Percentiles rank a stretch among this genome's conserved stretches.
phyloP scores from a whole-genome alignment of 768 basidiomycete species.

The Chalciporus chontae region DNA sequence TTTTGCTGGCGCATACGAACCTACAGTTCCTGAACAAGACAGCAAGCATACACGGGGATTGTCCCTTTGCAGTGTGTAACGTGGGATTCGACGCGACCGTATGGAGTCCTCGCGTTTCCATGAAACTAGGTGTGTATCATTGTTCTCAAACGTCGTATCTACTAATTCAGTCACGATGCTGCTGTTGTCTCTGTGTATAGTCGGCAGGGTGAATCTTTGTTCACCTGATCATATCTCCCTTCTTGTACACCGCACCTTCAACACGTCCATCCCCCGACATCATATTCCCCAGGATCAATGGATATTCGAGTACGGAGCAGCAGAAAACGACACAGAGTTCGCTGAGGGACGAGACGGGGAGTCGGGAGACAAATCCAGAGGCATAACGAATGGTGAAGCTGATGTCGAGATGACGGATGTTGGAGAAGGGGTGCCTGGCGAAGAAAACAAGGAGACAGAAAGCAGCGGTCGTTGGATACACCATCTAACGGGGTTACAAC shows the following conservation, averaged over 20 bases:
- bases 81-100: slow-evolving; percentile 80
- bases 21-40: slow-evolving; percentile 60
- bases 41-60: slow-evolving; percentile 73
- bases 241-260: slow-evolving; percentile 88
- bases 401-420: slow-evolving; percentile 13
- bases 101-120: slow-evolving; percentile 84
- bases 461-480: slow-evolving; percentile 78
- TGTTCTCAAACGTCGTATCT: background rate
- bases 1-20: slow-evolving; percentile 84
- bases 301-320: slow-evolving; percentile 83
- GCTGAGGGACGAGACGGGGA: slow-evolving; percentile 35
- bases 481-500: slow-evolving; percentile 57
- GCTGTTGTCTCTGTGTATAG: slow-evolving; percentile 36
- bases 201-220: slow-evolving; percentile 81
- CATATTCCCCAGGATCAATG: slow-evolving; percentile 82
- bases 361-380: slow-evolving; percentile 16
- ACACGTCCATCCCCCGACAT: slow-evolving; percentile 89
- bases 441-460: slow-evolving; percentile 34
- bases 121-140: slow-evolving; percentile 62
- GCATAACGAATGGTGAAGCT: background rate
- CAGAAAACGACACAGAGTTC: slow-evolving; percentile 77
- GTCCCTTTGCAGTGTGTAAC: slow-evolving; percentile 76
- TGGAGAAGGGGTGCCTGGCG: background rate
- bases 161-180: background rate
- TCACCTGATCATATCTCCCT: slow-evolving; percentile 92